These are phyloP conservation scores for Quercus phellos DNA, from an alignment of 331 rosid genomes.

Conservation along the genomic window DNA sequence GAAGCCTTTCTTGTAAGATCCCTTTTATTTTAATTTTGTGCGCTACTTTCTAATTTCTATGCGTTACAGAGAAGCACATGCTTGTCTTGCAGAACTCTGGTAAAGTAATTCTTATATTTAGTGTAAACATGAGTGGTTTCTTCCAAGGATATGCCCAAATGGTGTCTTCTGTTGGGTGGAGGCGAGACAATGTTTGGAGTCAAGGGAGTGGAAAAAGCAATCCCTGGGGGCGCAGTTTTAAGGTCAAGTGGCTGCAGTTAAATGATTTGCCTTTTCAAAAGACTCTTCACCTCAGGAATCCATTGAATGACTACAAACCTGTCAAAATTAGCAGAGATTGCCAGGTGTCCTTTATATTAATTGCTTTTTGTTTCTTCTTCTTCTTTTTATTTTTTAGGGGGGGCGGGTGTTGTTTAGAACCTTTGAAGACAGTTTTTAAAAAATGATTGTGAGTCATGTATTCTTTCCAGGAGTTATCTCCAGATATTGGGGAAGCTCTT, in stretches of 20 bases:
- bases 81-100: slow-evolving; percentile 61
- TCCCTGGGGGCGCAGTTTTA: slow-evolving; percentile 72
- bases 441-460: slow-evolving; percentile 15
- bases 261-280: slow-evolving; percentile 61
- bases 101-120: slow-evolving; percentile 56
- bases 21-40: slow-evolving; percentile 9
- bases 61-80: slow-evolving; percentile 31
- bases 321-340: slow-evolving; percentile 80
- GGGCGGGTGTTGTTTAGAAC: background rate
- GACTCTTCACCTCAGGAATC: slow-evolving; percentile 73
- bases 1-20: slow-evolving; percentile 68
- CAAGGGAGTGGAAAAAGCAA: slow-evolving; percentile 53
- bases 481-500: slow-evolving; percentile 65
- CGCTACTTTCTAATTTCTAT: slow-evolving; percentile 15
- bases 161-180: slow-evolving; percentile 64
- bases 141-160: slow-evolving; percentile 81
- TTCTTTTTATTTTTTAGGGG: background rate
- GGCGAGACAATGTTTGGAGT: slow-evolving; percentile 62
- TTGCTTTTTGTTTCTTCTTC: background rate
- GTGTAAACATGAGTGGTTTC: slow-evolving; percentile 78
- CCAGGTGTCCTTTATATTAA: slow-evolving; percentile 42
- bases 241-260: slow-evolving; percentile 60
- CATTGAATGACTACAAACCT: slow-evolving; percentile 68
- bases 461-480: slow-evolving; percentile 56
- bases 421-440: background rate